Evolutionary conservation across 2,329 filamentous ascomycete species (phyloP).

Genomic region (Venturia effusa): DNA sequence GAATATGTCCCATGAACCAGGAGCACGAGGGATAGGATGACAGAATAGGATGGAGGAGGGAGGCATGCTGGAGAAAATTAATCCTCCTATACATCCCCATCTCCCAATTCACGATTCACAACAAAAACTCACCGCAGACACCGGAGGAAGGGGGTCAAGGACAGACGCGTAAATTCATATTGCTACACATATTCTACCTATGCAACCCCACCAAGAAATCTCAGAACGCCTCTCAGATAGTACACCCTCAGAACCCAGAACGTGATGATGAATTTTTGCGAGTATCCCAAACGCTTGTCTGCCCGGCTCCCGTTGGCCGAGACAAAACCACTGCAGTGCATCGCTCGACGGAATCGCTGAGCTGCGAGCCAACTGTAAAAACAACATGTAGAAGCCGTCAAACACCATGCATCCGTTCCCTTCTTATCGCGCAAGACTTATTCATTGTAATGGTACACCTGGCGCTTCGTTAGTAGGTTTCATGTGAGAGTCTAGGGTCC

Average conservation of each 20-base stretch:
- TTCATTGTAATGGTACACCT: conserved; percentile 90
- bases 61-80: too few species aligned
- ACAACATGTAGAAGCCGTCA: not conserved
- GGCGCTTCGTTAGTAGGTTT: conserved; percentile 11
- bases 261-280: not conserved
- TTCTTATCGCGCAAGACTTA: conserved; percentile 29
- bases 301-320: not conserved
- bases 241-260: not conserved
- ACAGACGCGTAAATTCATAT: not conserved
- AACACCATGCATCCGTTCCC: conserved; percentile 15
- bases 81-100: not conserved
- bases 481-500: not conserved
- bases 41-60: too few species aligned
- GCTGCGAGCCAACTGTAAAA: not conserved
- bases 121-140: not conserved
- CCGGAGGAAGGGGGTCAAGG: not conserved
- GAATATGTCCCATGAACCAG: too few species aligned
- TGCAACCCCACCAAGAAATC: too few species aligned
- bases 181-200: not conserved
- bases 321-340: not conserved
- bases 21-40: too few species aligned
- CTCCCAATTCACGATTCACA: not conserved
- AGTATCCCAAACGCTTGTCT: not conserved
- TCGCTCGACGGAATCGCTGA: not conserved
- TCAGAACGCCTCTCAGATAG: not conserved